Conservation (phyloP, 345 rosid species). For the Eucalyptus viminalis region DNA sequence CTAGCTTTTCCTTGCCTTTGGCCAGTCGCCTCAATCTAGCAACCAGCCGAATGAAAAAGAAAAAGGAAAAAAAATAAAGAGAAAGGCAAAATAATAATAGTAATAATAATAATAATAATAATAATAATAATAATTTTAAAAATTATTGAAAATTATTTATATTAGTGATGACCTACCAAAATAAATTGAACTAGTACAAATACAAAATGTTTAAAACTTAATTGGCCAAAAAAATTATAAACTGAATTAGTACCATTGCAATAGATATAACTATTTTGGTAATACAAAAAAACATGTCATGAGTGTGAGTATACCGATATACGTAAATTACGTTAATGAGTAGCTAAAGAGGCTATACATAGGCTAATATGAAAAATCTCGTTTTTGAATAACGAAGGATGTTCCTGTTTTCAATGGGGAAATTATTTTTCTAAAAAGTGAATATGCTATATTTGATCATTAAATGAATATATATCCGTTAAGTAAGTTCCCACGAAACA, state of each 20-base stretch:
- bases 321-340: background rate
- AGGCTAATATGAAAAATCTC: background rate
- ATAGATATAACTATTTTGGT: background rate
- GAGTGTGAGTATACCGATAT: background rate
- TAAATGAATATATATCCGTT: background rate
- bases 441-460: background rate
- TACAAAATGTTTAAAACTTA: background rate
- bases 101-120: too few species aligned
- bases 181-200: too few species aligned
- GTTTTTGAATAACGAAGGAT: background rate
- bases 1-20: background rate
- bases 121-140: too few species aligned
- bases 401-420: background rate
- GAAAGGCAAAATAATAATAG: too few species aligned
- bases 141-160: too few species aligned
- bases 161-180: fast-evolving
- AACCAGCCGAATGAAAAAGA: fast-evolving
- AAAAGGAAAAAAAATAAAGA: too few species aligned
- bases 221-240: background rate
- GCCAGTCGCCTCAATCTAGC: background rate
- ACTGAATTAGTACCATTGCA: too few species aligned
- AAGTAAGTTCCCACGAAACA: background rate
- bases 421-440: too few species aligned
- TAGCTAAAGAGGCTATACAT: background rate
- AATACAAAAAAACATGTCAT: background rate